A percentile compares a stretch with the other conserved stretches of the same genome.
phyloP scores from a whole-genome alignment of 257 asterid genomes.

The Penstemon davidsonii region DNA sequence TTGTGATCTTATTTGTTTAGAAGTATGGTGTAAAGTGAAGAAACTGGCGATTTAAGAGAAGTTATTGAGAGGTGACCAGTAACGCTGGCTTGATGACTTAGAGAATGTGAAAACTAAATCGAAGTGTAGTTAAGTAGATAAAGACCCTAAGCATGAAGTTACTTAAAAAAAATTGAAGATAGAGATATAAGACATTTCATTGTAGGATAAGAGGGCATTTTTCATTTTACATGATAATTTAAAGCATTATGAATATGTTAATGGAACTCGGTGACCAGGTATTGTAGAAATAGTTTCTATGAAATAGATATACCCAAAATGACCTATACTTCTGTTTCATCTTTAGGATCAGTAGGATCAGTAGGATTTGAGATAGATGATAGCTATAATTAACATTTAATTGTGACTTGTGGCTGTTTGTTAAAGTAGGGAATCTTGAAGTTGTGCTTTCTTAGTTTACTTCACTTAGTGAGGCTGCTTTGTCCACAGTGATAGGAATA shows the following conservation, averaged over 20 bases:
- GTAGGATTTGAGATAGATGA: conserved; percentile 17
- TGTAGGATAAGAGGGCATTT: too few species aligned
- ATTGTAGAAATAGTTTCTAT: too few species aligned
- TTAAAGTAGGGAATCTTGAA: conserved; percentile 9
- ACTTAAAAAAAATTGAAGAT: too few species aligned
- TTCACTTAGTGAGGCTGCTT: conserved; percentile 28
- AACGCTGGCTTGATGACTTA: conserved; percentile 18
- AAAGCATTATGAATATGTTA: too few species aligned
- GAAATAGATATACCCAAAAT: too few species aligned
- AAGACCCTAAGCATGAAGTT: too few species aligned
- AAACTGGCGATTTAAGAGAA: conserved; percentile 6
- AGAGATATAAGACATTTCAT: too few species aligned
- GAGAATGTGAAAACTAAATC: not conserved
- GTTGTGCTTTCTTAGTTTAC: conserved; percentile 21
- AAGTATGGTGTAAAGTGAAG: conserved; percentile 18
- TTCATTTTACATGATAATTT: too few species aligned
- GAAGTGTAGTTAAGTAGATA: too few species aligned
- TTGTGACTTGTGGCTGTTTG: not conserved
- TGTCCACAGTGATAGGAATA: conserved; percentile 54
- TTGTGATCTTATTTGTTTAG: conserved; percentile 8
- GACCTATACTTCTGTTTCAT: too few species aligned
- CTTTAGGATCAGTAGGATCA: not conserved
- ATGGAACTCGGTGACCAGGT: too few species aligned
- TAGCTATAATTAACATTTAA: conserved; percentile 7
- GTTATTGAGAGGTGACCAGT: conserved; percentile 1